Base-by-base conservation (phyloP, 495 filamentous ascomycete genomes). In the Cryomyces minteri region DNA sequence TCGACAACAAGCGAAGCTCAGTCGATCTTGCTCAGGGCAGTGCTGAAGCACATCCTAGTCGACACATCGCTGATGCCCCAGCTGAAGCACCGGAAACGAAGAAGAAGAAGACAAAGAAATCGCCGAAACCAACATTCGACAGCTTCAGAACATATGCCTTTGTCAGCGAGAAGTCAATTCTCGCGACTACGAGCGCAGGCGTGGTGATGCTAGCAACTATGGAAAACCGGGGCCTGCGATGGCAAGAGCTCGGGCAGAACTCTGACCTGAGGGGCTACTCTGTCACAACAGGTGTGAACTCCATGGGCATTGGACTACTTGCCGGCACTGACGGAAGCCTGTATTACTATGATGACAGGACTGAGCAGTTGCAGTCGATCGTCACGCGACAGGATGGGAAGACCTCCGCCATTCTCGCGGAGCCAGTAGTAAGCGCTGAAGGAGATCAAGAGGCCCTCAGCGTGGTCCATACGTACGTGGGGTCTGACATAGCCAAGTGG, bases 121-220 rank as follows among this genome's bases (percentile, higher is more conserved):
- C 18, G 18, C 18, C 18, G 18, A 25, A 25, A 25, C 18, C 18
- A 25, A 25, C 2, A 25, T 25, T 2, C 18, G 71, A 79, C 45
- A 52, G 55, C 5, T 72, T 80, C 46, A 79, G 74, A 49, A 59
- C 69, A 32, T 88, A 84, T 52, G 67, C 65, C 7, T 86, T 87
- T 49, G 54, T 87, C 25, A 69, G 70, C 3, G 56, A 70, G 1
- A 60, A 69, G 38, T 60, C 59, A 11, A 56, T 90, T 14, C 56
- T 88, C 41, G 67, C 65, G 4, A 76, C 70, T 4, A 77, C 79
- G 2, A 67, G 63, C 9, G 66, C 62, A n/a, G 82, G 80, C 4
- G 64, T 70, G 28, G 48, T 88, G 4, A 66, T 82, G 30, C 54
- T 77, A 8, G 78, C 54, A 37, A 50, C 28, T 8, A 39, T 62